Base-by-base conservation (phyloP, 2,329 filamentous ascomycete species). In the Pseudocercospora macadamiae region DNA sequence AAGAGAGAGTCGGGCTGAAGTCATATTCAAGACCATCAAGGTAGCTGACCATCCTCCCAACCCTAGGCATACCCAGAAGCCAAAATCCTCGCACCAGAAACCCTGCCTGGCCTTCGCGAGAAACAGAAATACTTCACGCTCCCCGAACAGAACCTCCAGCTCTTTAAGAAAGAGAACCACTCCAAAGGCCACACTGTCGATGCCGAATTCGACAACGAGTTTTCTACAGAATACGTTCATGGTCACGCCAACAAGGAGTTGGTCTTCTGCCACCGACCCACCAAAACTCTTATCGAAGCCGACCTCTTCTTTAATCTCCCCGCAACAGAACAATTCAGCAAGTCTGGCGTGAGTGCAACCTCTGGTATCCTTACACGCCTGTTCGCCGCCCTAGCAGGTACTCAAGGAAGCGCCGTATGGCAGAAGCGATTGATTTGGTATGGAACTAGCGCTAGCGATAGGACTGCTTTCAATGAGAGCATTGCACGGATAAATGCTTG, bases 241-340 rank as follows among this genome's bases (percentile, higher is more conserved):
- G 85, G 85, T 2, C 86, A 97, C 75, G 77, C 81, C 26, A 97
- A 96, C 78, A 89, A 90, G 71, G 95, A 99, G 76, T 79, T 97
- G 26, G 91, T 95, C 23, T 91, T 97, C 76, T 79, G 88, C 70
- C 92, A 96, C 80, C 88, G 87, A 72, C 91, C 90, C 0, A 87
- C 90, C 10, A 79, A 81, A 57, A 89, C 91, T 0, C 77, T 99
- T 44, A 93, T 99, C 71, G 80, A 96, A 77, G 95, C 92, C 4
- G 95, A 99, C 74, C 76, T 97, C 39, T 73, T 97, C 65, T 97
- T 97, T 82, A 97, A 97, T 74, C 77, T 96, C 30, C 95, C 95
- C 0, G 86, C 91, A 0, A 85, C 79, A 0, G 95, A 99, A 78
- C 95, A 97, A 77, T 97, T 77, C 66, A 76, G 73, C 68, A 83